Base-by-base conservation (phyloP, 139 green algal species). In the Yamagishiella unicocca region DNA sequence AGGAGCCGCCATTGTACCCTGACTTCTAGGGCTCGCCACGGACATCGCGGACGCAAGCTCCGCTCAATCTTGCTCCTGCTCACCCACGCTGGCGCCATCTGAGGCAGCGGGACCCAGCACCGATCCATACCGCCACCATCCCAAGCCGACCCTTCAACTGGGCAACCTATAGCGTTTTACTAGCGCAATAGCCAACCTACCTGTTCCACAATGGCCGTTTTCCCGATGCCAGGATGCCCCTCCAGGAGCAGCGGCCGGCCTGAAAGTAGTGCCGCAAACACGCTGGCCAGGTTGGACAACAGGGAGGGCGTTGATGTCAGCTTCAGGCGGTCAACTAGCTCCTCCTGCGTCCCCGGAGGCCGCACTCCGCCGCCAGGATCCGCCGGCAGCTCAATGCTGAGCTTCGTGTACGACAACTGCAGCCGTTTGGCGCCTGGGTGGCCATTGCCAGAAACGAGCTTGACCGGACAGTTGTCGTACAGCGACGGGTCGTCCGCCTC, bases 191-290 rank as follows among this genome's bases (percentile, higher is more conserved):
- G n/a, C n/a, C 50, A 58, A 33, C 70, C 22, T 40, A 80, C 72
- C 72, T 80, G 72, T 61, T 84, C 55, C 19, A 92, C 79, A 6
- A 92, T 74, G 58, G 84, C 89, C 0, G 89, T 92, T 43, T 92
- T 92, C n/a, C 88, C 88, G 25, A 86, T 89, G 40, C 89, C 89
- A 3, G 89, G 89, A 17, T 73, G 80, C 1, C 89, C 89, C 76
- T 92, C 89, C 24, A 92, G 61, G 38, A 92, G 80, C 43, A 90
- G 62, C 61, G 89, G 84, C 25, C 33, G n/a, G 73, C 89, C 72
- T 2, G 2, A 29, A 9, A 64, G 72, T 29, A 80, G 43, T 29
- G 72, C 72, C n/a, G 72, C 72, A 24, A 92, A 82, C 42, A 92
- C 84, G 67, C 74, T 77, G 17, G 85, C 85, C 7, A 90, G 66